These are phyloP conservation scores for Globisporangium spiculum DNA, from an alignment of 352 stramenopile species.

Conservation along the genomic window DNA sequence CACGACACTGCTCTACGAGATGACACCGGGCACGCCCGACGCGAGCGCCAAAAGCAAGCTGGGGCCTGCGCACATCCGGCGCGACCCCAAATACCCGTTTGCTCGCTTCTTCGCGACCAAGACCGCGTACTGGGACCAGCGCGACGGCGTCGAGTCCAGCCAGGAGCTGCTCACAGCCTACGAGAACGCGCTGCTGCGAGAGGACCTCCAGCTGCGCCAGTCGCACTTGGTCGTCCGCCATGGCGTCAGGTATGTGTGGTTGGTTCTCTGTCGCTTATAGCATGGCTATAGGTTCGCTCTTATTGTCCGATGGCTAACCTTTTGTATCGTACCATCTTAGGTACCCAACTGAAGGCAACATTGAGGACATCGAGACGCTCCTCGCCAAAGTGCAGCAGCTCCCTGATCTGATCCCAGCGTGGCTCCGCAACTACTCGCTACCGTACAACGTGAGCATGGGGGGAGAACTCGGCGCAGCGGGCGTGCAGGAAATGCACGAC, in stretches of 20 bases:
- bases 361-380: conserved; percentile 44
- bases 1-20: conserved; percentile 19
- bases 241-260: conserved; percentile 41
- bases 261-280: background rate
- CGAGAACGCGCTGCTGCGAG: conserved; percentile 23
- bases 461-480: conserved; percentile 37
- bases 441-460: conserved; percentile 61
- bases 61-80: conserved; percentile 9
- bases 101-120: conserved; percentile 49
- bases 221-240: conserved; percentile 62
- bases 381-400: conserved; percentile 43
- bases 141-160: conserved; percentile 19
- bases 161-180: conserved; percentile 25
- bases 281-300: background rate
- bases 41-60: conserved; percentile 11
- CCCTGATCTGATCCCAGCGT: conserved; percentile 32
- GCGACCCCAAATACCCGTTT: conserved; percentile 18
- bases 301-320: background rate
- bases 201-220: conserved; percentile 54
- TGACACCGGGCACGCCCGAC: conserved; percentile 13
- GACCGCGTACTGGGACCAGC: conserved; percentile 59
- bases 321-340: conserved; percentile 14
- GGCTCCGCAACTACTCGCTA: conserved; percentile 62
- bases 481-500: conserved; percentile 34
- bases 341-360: conserved; percentile 55